Evolutionary conservation across 1,284 basidiomycete species (phyloP).

Genomic region (Trichosporon inkin): DNA sequence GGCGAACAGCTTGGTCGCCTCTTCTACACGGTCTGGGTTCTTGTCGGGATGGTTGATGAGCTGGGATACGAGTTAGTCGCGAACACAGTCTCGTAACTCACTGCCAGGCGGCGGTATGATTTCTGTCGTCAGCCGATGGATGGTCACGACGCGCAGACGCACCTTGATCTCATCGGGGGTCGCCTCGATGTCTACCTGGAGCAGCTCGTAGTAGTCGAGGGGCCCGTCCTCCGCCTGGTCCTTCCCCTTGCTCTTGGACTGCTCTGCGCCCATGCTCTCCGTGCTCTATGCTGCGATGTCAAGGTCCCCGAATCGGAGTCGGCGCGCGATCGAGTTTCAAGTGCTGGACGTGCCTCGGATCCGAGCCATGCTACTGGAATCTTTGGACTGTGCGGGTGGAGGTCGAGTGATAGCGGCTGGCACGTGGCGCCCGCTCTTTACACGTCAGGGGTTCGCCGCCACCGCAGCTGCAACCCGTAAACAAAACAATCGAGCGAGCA

Average conservation of each 20-base stretch:
- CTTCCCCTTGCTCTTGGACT: conserved; percentile 26
- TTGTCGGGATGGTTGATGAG: conserved; percentile 86
- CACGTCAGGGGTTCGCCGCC: too few relatives aligned
- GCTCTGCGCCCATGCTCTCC: conserved; percentile 43
- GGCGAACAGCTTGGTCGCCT: conserved; percentile 82
- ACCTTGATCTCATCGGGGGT: conserved; percentile 85
- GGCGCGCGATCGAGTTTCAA: neutral
- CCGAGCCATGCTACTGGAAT: too few relatives aligned
- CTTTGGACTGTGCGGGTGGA: too few relatives aligned
- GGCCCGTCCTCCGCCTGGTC: conserved; percentile 27
- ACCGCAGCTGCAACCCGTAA: too few relatives aligned
- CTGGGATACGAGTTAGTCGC: conserved; percentile 19
- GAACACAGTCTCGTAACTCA: conserved; percentile 21
- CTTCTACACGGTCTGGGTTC: conserved; percentile 74
- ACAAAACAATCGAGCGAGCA: too few relatives aligned
- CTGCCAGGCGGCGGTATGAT: conserved; percentile 74
- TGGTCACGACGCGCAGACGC: conserved; percentile 23
- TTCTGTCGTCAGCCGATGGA: conserved; percentile 53
- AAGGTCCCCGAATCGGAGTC: neutral
- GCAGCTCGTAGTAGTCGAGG: conserved; percentile 71
- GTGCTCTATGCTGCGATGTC: neutral
- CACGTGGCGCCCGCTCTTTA: too few relatives aligned
- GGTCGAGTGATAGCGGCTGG: too few relatives aligned
- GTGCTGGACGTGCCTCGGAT: too few relatives aligned
- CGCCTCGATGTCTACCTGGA: conserved; percentile 73